These are phyloP conservation scores for Drosera spatulata DNA, from an alignment of 179 eudicot species.

Conservation along the genomic window DNA sequence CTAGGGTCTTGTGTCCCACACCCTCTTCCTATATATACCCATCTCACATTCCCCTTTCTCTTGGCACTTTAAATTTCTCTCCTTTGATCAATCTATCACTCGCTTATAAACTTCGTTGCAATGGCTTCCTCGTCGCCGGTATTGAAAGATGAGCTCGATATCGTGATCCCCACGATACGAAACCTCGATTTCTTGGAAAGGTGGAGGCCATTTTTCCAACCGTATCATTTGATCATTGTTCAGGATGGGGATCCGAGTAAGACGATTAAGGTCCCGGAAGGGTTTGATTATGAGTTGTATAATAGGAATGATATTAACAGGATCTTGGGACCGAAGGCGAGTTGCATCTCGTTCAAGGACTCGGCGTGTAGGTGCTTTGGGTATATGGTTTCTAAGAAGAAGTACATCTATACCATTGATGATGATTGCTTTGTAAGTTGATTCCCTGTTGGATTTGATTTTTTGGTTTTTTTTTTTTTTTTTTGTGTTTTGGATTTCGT, in stretches of 20 bases:
- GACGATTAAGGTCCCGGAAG: constrained; percentile 64
- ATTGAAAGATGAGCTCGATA: constrained; percentile 79
- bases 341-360: constrained; percentile 85
- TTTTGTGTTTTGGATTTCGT: background rate
- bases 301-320: constrained; percentile 75
- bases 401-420: constrained; percentile 71
- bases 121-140: constrained; percentile 33
- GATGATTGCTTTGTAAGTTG: constrained; percentile 85
- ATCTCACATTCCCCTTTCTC: too few relatives aligned
- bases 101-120: constrained; percentile 9
- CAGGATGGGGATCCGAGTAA: constrained; percentile 94
- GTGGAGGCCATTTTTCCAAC: constrained; percentile 88
- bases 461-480: background rate
- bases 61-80: too few relatives aligned
- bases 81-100: constrained; percentile 3
- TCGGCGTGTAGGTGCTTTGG: constrained; percentile 94
- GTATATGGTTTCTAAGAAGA: constrained; percentile 18
- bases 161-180: constrained; percentile 85
- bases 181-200: constrained; percentile 91
- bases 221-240: constrained; percentile 81
- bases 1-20: too few relatives aligned
- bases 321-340: constrained; percentile 71
- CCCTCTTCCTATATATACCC: too few relatives aligned
- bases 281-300: constrained; percentile 85
- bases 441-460: background rate